These are phyloP conservation scores for Mycena indigotica DNA, from an alignment of 768 basidiomycete genomes.

Conservation along the genomic window DNA sequence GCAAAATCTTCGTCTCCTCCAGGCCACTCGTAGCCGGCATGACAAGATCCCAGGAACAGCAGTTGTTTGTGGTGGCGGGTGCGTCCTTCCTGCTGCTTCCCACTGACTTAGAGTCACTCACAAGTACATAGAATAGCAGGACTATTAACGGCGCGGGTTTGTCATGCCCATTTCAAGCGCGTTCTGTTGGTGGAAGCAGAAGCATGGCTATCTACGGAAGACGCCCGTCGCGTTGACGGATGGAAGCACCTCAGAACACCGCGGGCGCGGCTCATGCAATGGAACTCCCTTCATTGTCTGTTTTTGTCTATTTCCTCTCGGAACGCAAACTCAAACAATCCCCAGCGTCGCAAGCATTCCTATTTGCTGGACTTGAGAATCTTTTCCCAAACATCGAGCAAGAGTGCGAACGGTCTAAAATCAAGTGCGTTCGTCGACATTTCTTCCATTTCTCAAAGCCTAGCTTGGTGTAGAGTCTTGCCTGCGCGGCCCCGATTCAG, in stretches of 20 bases:
- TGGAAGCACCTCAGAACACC: slow-evolving; percentile 16
- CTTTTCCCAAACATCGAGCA: slow-evolving; percentile 26
- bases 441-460: no score
- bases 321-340: not conserved
- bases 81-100: not conserved
- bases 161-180: slow-evolving; percentile 34
- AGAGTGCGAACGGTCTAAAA: slow-evolving; percentile 20
- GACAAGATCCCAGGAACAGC: slow-evolving; percentile 13
- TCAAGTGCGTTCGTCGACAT: slow-evolving; percentile 18
- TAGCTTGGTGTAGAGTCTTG: slow-evolving; percentile 19
- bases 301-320: not conserved
- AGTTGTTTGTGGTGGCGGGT: slow-evolving; percentile 20
- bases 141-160: slow-evolving; percentile 33
- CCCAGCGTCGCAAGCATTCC: slow-evolving; percentile 20
- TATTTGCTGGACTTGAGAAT: slow-evolving; percentile 14
- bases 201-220: slow-evolving; percentile 26
- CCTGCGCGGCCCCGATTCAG: slow-evolving; percentile 21
- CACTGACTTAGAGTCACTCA: not conserved
- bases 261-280: slow-evolving; percentile 31
- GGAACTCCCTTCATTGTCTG: slow-evolving; percentile 26
- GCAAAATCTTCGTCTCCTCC: not conserved
- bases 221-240: slow-evolving; percentile 22
- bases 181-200: slow-evolving; percentile 38
- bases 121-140: slow-evolving; percentile 31
- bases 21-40: not conserved